A percentile compares a stretch with the other conserved stretches of the same genome.
These are phyloP conservation scores for Zymoseptoria pseudotritici DNA, from an alignment of 2,329 filamentous ascomycete genomes.

Conservation along the genomic window DNA sequence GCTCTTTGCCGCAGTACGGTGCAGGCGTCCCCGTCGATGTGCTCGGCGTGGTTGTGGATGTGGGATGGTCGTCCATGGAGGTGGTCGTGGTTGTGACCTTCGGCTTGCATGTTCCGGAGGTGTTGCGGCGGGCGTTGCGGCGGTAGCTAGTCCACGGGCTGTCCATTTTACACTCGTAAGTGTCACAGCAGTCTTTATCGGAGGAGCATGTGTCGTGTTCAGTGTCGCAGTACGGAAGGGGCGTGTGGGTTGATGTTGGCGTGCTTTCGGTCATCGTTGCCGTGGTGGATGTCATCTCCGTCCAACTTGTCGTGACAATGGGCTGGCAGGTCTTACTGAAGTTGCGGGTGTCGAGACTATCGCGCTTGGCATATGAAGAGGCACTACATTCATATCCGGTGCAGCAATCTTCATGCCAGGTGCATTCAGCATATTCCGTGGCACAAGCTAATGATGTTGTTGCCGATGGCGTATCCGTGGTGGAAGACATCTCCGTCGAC, in stretches of 20 bases:
- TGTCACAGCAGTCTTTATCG: neutral
- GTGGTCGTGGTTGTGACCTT: neutral
- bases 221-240: neutral
- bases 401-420: no score
- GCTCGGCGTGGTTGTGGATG: neutral
- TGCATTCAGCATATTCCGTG: no score
- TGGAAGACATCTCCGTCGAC: no score
- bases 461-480: no score
- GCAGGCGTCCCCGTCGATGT: neutral
- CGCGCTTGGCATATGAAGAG: no score
- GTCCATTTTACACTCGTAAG: neutral
- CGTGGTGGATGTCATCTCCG: neutral
- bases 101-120: neutral
- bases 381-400: no score
- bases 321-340: no score
- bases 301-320: no score
- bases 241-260: neutral
- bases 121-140: neutral
- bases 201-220: neutral
- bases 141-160: neutral
- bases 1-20: neutral
- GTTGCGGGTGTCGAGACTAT: no score
- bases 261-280: neutral
- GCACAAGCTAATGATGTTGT: no score
- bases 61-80: no score